These are phyloP conservation scores for Alternaria sp. DNA, from an alignment of 2,329 filamentous ascomycete species.

Conservation along the genomic window DNA sequence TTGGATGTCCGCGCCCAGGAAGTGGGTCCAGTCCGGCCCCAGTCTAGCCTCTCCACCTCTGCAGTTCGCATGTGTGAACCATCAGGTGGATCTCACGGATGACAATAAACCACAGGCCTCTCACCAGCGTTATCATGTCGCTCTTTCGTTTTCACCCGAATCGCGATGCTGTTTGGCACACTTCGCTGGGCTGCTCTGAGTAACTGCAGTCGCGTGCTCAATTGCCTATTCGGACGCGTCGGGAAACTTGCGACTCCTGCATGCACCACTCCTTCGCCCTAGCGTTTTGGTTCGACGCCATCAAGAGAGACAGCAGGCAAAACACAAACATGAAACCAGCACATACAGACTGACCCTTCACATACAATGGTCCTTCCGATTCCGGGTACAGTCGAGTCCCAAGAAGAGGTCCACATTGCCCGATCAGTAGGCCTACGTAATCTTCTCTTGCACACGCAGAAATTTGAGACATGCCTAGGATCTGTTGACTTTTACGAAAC, in stretches of 20 bases:
- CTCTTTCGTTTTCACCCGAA: background rate
- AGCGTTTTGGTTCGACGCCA: constrained; percentile 12
- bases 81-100: constrained; percentile 2
- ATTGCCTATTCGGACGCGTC: constrained; percentile 15
- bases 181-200: background rate
- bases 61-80: constrained; percentile 19
- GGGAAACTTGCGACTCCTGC: constrained; percentile 2
- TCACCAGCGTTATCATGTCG: background rate
- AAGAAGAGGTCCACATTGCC: constrained; percentile 58
- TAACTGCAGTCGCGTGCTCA: constrained; percentile 19
- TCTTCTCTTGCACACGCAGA: too few relatives aligned
- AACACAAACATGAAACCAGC: constrained; percentile 52
- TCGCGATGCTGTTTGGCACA: background rate
- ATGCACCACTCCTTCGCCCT: constrained; percentile 5
- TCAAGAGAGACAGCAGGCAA: constrained; percentile 38
- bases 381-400: constrained; percentile 49
- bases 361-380: constrained; percentile 44
- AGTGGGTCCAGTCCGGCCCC: constrained; percentile 2
- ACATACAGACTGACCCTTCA: constrained; percentile 49
- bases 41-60: constrained; percentile 11
- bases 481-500: too few relatives aligned
- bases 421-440: constrained; percentile 57
- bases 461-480: too few relatives aligned
- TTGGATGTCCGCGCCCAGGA: constrained; percentile 11
- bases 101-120: background rate